Percentiles rank a stretch among this genome's conserved stretches.
Evolutionary conservation across 352 stramenopile genomes (phyloP).

Genomic region (Phytophthora pluvialis): DNA sequence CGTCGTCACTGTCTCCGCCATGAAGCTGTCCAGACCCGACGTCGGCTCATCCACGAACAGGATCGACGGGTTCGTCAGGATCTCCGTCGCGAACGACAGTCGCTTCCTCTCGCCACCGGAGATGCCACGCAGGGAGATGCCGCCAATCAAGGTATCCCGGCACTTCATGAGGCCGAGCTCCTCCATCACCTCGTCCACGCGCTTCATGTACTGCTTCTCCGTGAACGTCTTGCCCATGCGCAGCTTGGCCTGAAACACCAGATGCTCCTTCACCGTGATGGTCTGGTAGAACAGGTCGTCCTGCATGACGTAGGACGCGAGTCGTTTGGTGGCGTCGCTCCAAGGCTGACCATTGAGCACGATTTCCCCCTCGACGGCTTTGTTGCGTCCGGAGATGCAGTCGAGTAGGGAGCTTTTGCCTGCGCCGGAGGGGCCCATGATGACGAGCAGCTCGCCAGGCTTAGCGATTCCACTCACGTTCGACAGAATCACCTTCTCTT

Average conservation of each 20-base stretch:
- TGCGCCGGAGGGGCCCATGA: conserved; percentile 71
- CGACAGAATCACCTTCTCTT: conserved; percentile 60
- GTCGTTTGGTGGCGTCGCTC: conserved; percentile 32
- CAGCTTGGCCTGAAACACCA: conserved; percentile 83
- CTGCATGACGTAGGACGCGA: conserved; percentile 80
- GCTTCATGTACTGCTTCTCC: conserved; percentile 24
- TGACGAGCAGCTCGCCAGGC: conserved; percentile 61
- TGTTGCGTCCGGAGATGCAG: conserved; percentile 92
- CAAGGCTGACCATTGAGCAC: conserved; percentile 67
- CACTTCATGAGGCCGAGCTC: too few relatives aligned
- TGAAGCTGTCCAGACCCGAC: too few relatives aligned
- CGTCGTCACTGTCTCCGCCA: too few relatives aligned
- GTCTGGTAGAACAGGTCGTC: conserved; percentile 90
- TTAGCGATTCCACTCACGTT: conserved; percentile 46
- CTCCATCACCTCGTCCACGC: too few relatives aligned
- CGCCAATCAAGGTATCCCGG: too few relatives aligned
- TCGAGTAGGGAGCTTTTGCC: conserved; percentile 94
- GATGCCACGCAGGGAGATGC: too few relatives aligned
- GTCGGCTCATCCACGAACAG: too few relatives aligned
- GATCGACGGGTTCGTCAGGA: too few relatives aligned
- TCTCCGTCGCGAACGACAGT: too few relatives aligned
- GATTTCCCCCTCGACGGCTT: conserved; percentile 55
- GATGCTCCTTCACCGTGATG: conserved; percentile 89
- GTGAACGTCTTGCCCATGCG: conserved; percentile 56
- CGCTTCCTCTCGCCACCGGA: too few relatives aligned